Evolutionary conservation across 345 rosid genomes (phyloP), one percentile per base, ranked within the genome.

Genomic region (Brassica rapa): DNA sequence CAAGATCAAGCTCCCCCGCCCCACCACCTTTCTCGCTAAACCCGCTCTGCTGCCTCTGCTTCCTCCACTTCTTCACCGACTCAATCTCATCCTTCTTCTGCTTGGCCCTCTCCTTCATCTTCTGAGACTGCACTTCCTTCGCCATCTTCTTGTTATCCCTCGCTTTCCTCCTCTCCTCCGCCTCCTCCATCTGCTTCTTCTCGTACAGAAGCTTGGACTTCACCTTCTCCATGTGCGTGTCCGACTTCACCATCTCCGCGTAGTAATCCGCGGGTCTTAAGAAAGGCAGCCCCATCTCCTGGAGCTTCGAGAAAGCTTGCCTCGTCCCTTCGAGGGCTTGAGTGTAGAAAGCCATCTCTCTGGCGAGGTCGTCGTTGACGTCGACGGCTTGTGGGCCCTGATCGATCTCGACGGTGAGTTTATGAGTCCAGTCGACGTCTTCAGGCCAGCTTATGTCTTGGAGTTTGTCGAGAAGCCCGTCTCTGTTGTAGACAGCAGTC

Each of bases 101-200:
- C 70, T 87, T 83, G 0, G 93, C 68, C 43, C 91, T 83, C 81
- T 91, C 94, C 73, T 91, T 94, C 84, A 71, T 86, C 86, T 89
- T 92, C 86, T 88, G 89, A 55, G 90, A 87, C 74, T 94, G 99
- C 16, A 93, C 83, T 78, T 89, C 96, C 77, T 91, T 93, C 16
- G 97, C 86, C 35, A 89, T 33, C 30, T 60, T 90, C 88, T 91
- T 94, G 14, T 91, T 73, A 68, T 92, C 92, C 77, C 97, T 86
- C 6, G 93, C 91, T 80, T 90, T 95, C 87, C 81, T 89, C 68
- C 99, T 95, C 88, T 95, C 96, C 73, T 93, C 92, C 3, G 96
- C 81, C 84, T 93, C 98, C 84, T 90, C 89, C 1, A 86, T 89
- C 79, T 80, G 84, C 73, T 67, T 91, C 90, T 87, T 90, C 85